Evolutionary conservation across 2,329 filamentous ascomycete species (phyloP).

Genomic region (Helminthosporium solani): DNA sequence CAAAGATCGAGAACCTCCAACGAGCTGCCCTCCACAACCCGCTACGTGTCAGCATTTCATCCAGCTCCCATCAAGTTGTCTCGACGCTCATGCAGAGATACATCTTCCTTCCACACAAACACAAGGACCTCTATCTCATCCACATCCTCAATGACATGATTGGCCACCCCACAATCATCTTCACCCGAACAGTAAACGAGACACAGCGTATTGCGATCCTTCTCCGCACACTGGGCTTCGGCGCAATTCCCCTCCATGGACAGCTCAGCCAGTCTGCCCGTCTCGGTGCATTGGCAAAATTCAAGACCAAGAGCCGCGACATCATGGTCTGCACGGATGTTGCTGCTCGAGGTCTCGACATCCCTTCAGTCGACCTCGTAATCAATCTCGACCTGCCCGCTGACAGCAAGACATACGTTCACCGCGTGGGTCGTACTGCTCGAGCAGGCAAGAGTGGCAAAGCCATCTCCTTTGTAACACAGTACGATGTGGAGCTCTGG

Average conservation of each 20-base stretch:
- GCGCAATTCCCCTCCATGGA: constrained; percentile 89
- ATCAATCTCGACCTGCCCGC: constrained; percentile 82
- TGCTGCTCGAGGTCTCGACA: constrained; percentile 89
- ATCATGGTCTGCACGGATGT: constrained; percentile 93
- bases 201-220: constrained; percentile 83
- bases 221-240: constrained; percentile 79
- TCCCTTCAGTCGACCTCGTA: constrained; percentile 85
- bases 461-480: constrained; percentile 78
- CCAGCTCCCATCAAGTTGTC: constrained; percentile 87
- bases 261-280: constrained; percentile 86
- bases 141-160: constrained; percentile 82
- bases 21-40: constrained; percentile 85
- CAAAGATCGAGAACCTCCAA: constrained; percentile 89
- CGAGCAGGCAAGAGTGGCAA: constrained; percentile 82
- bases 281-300: constrained; percentile 86
- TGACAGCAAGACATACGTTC: constrained; percentile 88
- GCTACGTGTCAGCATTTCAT: constrained; percentile 76
- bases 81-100: constrained; percentile 84
- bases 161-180: constrained; percentile 86
- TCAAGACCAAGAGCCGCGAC: constrained; percentile 74
- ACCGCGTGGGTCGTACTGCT: constrained; percentile 84
- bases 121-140: constrained; percentile 89
- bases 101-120: constrained; percentile 71
- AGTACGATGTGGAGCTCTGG: constrained; percentile 83
- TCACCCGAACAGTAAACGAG: constrained; percentile 89